Evolutionary conservation across 768 basidiomycete genomes (phyloP).

Genomic region (Hygrocybe coccinea): DNA sequence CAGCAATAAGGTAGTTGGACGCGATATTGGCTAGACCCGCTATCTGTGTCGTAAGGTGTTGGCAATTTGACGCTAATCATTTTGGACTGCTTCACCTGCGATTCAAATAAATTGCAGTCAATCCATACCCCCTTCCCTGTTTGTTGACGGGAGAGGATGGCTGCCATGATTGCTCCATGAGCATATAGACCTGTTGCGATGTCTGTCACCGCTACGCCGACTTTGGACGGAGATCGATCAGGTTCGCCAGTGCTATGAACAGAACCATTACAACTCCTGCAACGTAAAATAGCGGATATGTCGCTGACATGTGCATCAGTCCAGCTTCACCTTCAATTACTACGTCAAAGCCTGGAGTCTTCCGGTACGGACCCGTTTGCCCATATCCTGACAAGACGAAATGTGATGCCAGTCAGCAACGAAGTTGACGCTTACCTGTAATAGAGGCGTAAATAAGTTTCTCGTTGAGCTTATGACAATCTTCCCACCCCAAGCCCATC

Average conservation of each 20-base stretch:
- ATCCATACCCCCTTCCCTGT: constrained; percentile 89
- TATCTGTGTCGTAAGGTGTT: constrained; percentile 44
- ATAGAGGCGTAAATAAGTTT: constrained; percentile 83
- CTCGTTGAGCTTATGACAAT: constrained; percentile 72
- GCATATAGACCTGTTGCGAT: constrained; percentile 85
- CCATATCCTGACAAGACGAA: constrained; percentile 33
- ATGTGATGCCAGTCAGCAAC: not conserved
- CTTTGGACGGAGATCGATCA: constrained; percentile 81
- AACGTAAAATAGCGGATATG: constrained; percentile 9
- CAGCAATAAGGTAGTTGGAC: constrained; percentile 86
- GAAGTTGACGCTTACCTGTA: constrained; percentile 51
- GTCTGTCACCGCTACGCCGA: constrained; percentile 93
- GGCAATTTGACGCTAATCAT: not conserved
- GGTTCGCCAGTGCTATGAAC: constrained; percentile 75
- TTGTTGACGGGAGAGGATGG: constrained; percentile 70
- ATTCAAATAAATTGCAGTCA: constrained; percentile 89
- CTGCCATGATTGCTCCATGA: constrained; percentile 91
- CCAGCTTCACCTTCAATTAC: constrained; percentile 87
- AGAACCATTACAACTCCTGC: constrained; percentile 12
- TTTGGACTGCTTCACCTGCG: constrained; percentile 53
- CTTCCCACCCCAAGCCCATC: constrained; percentile 83
- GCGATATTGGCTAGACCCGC: constrained; percentile 90
- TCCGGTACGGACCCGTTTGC: constrained; percentile 84
- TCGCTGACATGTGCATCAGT: constrained; percentile 82
- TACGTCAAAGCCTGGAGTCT: constrained; percentile 85